Conservation (phyloP, 129 eudicot species). For the Heracleum sosnowskyi region DNA sequence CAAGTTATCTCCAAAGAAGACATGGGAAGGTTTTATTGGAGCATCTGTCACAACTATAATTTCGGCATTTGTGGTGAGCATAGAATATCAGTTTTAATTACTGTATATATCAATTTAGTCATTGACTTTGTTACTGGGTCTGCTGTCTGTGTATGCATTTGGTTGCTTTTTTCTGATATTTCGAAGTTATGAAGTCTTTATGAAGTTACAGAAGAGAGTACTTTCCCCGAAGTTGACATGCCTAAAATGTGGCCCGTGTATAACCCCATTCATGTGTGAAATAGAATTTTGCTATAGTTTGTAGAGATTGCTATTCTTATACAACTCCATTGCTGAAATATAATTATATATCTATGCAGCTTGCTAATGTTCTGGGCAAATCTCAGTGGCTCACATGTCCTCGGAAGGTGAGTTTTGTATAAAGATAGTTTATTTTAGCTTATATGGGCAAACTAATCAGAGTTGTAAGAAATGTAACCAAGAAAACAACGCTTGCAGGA, state of each 20-base stretch:
- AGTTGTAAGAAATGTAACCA: slow-evolving; percentile 6
- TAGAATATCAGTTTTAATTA: not conserved
- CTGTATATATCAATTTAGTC: not conserved
- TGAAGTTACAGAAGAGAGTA: not conserved
- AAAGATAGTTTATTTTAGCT: not conserved
- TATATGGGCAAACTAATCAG: not conserved
- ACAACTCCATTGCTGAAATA: not conserved
- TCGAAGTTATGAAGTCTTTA: not conserved
- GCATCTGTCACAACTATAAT: slow-evolving; percentile 86
- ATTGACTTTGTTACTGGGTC: not conserved
- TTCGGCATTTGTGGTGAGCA: slow-evolving; percentile 79
- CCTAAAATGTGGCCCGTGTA: not conserved
- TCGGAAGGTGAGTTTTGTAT: slow-evolving; percentile 50
- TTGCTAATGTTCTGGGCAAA: slow-evolving; percentile 78
- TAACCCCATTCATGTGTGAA: not conserved
- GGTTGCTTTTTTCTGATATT: not conserved
- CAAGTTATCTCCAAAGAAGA: slow-evolving; percentile 93
- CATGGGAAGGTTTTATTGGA: slow-evolving; percentile 99
- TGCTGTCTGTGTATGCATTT: not conserved
- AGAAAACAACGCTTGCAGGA: slow-evolving; percentile 38
- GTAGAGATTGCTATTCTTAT: not conserved
- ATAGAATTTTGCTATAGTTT: not conserved
- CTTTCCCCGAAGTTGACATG: not conserved
- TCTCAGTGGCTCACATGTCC: slow-evolving; percentile 96
- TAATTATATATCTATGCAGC: slow-evolving; percentile 49